These are phyloP conservation scores for Geotrichum citri-aurantii DNA, from an alignment of 1,139 yeast species.

Conservation along the genomic window DNA sequence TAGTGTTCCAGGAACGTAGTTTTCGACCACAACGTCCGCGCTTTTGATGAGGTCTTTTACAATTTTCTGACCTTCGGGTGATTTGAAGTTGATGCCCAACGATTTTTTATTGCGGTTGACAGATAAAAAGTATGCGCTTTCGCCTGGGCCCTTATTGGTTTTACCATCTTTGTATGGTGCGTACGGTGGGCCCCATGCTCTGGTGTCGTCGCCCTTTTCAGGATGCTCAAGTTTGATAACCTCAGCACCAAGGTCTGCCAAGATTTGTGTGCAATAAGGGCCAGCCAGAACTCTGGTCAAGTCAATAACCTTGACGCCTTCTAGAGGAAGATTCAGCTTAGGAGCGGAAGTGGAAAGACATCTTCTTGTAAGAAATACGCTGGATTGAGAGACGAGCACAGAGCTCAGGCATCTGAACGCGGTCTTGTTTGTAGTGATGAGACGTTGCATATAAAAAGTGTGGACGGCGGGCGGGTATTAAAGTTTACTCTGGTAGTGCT, in stretches of 20 bases:
- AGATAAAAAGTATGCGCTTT: constrained; percentile 39
- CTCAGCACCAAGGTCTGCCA: constrained; percentile 43
- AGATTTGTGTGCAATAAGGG: constrained; percentile 40
- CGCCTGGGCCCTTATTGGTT: constrained; percentile 27
- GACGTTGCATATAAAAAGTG: background rate
- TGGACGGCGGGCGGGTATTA: background rate
- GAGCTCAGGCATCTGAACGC: background rate
- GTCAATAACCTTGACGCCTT: constrained; percentile 38
- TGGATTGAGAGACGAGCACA: background rate
- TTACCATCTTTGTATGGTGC: constrained; percentile 23
- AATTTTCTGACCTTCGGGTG: constrained; percentile 33
- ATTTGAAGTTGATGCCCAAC: constrained; percentile 38
- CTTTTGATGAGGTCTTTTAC: constrained; percentile 30
- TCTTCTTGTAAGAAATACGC: background rate
- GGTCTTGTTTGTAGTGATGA: background rate
- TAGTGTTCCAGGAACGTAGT: constrained; percentile 40
- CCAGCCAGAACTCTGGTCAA: constrained; percentile 43
- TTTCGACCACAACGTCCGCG: constrained; percentile 41
- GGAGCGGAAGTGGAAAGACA: background rate
- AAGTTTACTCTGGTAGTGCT: background rate
- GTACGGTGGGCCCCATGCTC: constrained; percentile 44
- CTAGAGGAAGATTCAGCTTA: constrained; percentile 27
- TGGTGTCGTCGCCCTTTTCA: constrained; percentile 41
- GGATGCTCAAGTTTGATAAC: constrained; percentile 42
- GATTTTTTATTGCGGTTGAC: constrained; percentile 40